Evolutionary conservation across 2,329 filamentous ascomycete genomes (phyloP).

Genomic region (Ramularia endophylla): DNA sequence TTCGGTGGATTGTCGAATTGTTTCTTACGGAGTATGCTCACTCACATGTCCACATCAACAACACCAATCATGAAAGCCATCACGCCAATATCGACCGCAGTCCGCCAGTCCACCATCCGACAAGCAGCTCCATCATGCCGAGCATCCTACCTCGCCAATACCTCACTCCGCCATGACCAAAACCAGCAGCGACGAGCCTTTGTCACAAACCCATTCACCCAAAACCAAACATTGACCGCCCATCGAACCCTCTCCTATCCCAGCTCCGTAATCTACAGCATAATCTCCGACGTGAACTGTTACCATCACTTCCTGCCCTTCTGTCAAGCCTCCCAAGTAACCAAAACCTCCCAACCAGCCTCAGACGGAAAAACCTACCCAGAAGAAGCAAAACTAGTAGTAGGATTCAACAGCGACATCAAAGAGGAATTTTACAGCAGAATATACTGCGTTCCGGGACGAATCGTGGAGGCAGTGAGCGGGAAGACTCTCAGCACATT

Average conservation of each 20-base stretch:
- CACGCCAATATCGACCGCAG: slow-evolving; percentile 18
- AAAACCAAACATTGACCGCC: slow-evolving; percentile 67
- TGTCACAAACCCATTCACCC: slow-evolving; percentile 44
- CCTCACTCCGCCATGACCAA: slow-evolving; percentile 8
- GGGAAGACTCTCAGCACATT: slow-evolving; percentile 50
- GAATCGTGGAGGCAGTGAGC: slow-evolving; percentile 70
- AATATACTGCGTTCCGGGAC: slow-evolving; percentile 68
- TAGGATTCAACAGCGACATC: slow-evolving; percentile 77
- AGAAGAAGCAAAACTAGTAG: slow-evolving; percentile 67
- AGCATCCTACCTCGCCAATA: slow-evolving; percentile 12
- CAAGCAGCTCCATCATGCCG: slow-evolving; percentile 9
- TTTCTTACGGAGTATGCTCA: too few species aligned
- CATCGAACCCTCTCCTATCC: slow-evolving; percentile 72
- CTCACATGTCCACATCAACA: background rate
- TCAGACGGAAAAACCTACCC: slow-evolving; percentile 54
- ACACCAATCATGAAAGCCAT: slow-evolving; percentile 24
- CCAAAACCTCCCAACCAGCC: slow-evolving; percentile 57
- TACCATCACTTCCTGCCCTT: slow-evolving; percentile 91
- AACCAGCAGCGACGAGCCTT: slow-evolving; percentile 35
- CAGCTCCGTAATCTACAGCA: slow-evolving; percentile 63
- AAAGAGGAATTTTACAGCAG: slow-evolving; percentile 77
- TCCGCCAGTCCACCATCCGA: slow-evolving; percentile 15
- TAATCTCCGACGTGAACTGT: slow-evolving; percentile 81
- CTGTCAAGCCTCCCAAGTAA: slow-evolving; percentile 72
- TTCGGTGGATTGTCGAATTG: too few species aligned